Evolutionary conservation across 352 stramenopile species (phyloP).

Genomic region (Globisporangium spiculum): DNA sequence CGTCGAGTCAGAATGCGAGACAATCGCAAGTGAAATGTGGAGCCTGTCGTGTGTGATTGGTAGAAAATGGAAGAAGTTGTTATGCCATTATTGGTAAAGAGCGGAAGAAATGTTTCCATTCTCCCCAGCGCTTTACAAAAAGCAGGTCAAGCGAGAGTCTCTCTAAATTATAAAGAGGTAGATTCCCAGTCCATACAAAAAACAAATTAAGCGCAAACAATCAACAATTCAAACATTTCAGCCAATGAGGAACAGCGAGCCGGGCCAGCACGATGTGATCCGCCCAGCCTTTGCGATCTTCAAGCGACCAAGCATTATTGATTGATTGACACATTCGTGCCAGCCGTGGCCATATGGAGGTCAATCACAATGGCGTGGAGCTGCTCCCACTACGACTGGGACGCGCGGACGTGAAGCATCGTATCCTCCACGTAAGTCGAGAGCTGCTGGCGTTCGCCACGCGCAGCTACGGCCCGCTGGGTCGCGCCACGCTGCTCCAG

Average conservation of each 20-base stretch:
- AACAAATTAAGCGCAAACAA: too few species aligned
- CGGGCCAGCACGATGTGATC: neutral
- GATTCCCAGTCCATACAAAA: too few species aligned
- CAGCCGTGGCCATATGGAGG: neutral
- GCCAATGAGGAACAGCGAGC: constrained; percentile 7
- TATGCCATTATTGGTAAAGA: too few species aligned
- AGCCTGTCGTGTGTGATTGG: too few species aligned
- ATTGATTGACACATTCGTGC: neutral
- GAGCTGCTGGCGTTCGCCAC: constrained; percentile 29
- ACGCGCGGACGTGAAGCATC: constrained; percentile 26
- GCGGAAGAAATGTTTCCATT: too few species aligned
- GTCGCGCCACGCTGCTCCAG: constrained; percentile 41
- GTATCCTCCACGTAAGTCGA: constrained; percentile 25
- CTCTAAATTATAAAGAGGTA: too few species aligned
- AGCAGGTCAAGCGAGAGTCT: too few species aligned
- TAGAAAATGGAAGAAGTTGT: too few species aligned
- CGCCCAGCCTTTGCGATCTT: constrained; percentile 3
- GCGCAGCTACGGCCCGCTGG: constrained; percentile 44
- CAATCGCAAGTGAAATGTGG: neutral
- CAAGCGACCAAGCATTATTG: neutral
- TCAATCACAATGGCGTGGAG: neutral
- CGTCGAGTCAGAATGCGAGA: neutral
- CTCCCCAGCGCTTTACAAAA: too few species aligned
- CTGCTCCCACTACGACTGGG: constrained; percentile 4
- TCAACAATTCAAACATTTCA: neutral